Evolutionary conservation across 2,329 filamentous ascomycete genomes (phyloP).

Genomic region (Chaetomium strumarium): DNA sequence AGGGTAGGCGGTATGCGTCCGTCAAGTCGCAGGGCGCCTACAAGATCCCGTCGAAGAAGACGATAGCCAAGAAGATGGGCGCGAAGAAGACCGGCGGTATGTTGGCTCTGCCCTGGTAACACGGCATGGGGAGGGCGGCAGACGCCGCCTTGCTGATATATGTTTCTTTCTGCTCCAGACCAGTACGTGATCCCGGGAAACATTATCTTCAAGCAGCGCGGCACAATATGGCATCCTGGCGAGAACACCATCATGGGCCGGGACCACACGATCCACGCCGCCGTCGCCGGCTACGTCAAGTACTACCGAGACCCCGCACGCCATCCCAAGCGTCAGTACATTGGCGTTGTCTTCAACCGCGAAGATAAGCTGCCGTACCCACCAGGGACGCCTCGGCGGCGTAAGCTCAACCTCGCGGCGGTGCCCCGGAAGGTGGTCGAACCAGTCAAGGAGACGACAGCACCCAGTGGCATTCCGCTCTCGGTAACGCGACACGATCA

Average conservation of each 20-base stretch:
- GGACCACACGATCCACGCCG: conserved; percentile 92
- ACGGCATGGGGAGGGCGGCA: background rate
- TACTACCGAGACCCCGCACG: conserved; percentile 86
- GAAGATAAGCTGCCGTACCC: conserved; percentile 74
- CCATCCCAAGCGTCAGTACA: conserved; percentile 87
- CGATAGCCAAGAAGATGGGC: conserved; percentile 74
- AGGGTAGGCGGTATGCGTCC: conserved; percentile 49
- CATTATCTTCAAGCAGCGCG: conserved; percentile 96
- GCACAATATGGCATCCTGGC: conserved; percentile 88
- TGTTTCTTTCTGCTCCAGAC: conserved; percentile 45
- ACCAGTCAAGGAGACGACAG: conserved; percentile 32
- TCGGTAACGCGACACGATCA: conserved; percentile 29
- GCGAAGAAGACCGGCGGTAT: conserved; percentile 86
- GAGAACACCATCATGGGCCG: conserved; percentile 94
- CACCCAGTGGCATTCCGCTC: conserved; percentile 31
- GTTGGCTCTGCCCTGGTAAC: conserved; percentile 51
- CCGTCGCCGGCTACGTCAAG: conserved; percentile 81
- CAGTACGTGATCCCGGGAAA: conserved; percentile 93
- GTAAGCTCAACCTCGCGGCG: conserved; percentile 68
- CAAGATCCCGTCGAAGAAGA: conserved; percentile 57
- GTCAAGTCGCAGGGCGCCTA: conserved; percentile 63
- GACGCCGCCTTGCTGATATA: background rate
- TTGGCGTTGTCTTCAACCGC: conserved; percentile 85
- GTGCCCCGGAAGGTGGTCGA: conserved; percentile 34
- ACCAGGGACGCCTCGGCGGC: conserved; percentile 63